Percentiles rank a stretch among this genome's conserved stretches.
Conservation (phyloP, 345 rosid genomes). For the Angophora floribunda region DNA sequence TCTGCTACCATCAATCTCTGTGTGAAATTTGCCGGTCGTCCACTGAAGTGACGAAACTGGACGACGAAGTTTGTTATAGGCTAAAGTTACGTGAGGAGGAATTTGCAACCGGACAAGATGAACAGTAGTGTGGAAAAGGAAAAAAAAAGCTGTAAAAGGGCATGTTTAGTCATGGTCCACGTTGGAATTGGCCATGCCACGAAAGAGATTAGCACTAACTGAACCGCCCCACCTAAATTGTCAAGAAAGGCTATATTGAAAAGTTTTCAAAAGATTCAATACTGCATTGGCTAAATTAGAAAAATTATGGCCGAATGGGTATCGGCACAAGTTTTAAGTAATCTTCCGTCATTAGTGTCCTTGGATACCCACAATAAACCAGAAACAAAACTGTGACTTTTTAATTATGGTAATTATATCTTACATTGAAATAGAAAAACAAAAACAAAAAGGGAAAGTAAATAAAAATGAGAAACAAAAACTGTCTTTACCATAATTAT, state of each 20-base stretch:
- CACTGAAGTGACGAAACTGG: background rate
- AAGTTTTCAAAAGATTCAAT: no score
- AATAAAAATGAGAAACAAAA: background rate
- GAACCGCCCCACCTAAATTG: background rate
- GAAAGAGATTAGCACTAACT: accelerated
- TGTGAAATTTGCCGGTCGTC: background rate
- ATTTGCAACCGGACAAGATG: background rate
- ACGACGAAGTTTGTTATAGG: background rate
- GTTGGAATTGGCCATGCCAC: accelerated
- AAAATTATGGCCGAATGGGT: accelerated
- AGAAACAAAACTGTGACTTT: background rate
- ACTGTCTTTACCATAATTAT: background rate
- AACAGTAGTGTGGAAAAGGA: no score
- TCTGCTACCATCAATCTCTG: background rate
- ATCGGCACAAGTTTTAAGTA: no score
- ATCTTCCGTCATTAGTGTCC: background rate
- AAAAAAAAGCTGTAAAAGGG: background rate
- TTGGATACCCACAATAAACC: background rate
- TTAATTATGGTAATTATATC: background rate
- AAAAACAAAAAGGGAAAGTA: background rate
- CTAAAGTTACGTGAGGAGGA: background rate
- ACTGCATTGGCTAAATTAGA: no score
- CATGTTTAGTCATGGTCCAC: accelerated
- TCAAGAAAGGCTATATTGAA: accelerated
- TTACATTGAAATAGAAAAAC: no score